These are phyloP conservation scores for Cairneyella variabilis DNA, from an alignment of 495 filamentous ascomycete genomes.

Conservation along the genomic window DNA sequence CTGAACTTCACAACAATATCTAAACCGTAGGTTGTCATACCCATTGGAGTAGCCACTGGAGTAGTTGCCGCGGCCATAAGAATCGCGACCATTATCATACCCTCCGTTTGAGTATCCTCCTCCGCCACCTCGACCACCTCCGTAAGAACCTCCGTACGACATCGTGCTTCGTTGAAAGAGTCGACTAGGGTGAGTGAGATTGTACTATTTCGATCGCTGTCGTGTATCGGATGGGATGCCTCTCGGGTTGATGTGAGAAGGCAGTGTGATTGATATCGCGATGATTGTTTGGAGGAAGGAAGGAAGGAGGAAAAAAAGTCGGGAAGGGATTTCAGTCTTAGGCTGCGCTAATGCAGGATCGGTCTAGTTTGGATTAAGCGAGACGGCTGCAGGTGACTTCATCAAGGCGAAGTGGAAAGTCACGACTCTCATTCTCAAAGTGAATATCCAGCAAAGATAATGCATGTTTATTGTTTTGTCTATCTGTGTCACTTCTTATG, in stretches of 20 bases:
- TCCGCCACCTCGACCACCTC: conserved; percentile 20
- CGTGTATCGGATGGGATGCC: neutral
- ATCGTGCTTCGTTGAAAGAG: conserved; percentile 12
- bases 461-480: neutral
- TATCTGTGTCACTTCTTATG: neutral
- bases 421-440: neutral
- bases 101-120: conserved; percentile 19
- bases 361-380: neutral
- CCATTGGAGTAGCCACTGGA: conserved; percentile 35
- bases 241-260: conserved; percentile 13
- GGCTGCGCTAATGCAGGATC: neutral
- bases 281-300: conserved; percentile 3
- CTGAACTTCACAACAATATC: conserved; percentile 27
- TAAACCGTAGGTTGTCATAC: conserved; percentile 27
- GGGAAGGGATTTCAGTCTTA: no score
- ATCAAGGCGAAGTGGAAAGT: no score
- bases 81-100: conserved; percentile 23
- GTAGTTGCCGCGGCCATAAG: conserved; percentile 18
- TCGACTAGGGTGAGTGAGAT: conserved; percentile 2
- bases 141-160: conserved; percentile 21
- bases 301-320: conserved; percentile 6
- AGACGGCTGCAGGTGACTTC: no score
- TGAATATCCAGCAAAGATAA: neutral
- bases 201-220: conserved; percentile 6
- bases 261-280: conserved; percentile 4